Conservation (phyloP, 1,284 basidiomycete genomes). For the Trametes hirsuta region DNA sequence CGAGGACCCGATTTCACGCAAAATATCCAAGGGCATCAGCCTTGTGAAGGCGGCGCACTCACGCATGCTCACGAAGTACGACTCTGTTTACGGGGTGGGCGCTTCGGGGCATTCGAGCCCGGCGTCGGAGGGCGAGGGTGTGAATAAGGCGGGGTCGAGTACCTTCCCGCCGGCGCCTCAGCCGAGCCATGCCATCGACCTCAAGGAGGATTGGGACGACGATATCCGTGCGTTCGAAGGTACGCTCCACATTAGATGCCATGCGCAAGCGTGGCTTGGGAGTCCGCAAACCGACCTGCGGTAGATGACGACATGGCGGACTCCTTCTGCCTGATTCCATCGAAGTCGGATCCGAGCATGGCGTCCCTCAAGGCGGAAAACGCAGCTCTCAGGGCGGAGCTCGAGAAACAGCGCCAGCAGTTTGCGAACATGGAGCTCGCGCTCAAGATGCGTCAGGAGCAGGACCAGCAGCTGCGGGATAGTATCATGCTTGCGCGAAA, state of each 20-base stretch:
- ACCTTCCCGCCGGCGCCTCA: conserved; percentile 36
- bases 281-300: background rate
- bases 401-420: conserved; percentile 57
- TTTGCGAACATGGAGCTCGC: conserved; percentile 62
- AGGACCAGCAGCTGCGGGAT: conserved; percentile 75
- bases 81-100: conserved; percentile 22
- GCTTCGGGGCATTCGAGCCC: background rate
- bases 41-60: conserved; percentile 37
- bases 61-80: conserved; percentile 35
- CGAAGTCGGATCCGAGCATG: conserved; percentile 53
- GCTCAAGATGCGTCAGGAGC: conserved; percentile 70
- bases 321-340: conserved; percentile 75
- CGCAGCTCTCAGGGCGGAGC: conserved; percentile 56
- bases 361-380: conserved; percentile 69
- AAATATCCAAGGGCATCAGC: conserved; percentile 33
- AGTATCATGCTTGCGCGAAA: conserved; percentile 78
- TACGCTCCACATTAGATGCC: conserved; percentile 22
- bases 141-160: conserved; percentile 31
- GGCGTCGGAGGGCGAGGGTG: conserved; percentile 9
- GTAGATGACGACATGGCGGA: conserved; percentile 67
- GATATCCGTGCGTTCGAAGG: conserved; percentile 47
- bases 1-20: conserved; percentile 55
- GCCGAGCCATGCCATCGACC: conserved; percentile 28
- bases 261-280: background rate
- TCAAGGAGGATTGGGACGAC: conserved; percentile 43